Base-by-base conservation (phyloP, 169 alveolate species). In the Plasmodium cynomolgi region DNA sequence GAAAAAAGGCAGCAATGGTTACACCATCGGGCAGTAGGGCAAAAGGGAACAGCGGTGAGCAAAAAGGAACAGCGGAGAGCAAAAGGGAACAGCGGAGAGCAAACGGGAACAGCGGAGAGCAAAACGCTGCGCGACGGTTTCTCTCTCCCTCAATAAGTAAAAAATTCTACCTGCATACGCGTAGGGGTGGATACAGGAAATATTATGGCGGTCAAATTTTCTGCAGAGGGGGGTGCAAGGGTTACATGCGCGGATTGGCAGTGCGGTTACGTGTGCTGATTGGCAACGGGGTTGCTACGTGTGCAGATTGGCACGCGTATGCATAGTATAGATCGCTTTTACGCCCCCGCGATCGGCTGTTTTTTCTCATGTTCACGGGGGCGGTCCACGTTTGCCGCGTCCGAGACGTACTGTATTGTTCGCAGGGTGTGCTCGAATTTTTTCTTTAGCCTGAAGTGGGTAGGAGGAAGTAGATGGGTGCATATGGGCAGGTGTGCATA, bases 121-220 rank as follows among this genome's bases (percentile, higher is more conserved):
- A 11, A 13, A 47, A 9, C n/a, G n/a, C n/a, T 11, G n/a, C n/a
- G 1, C n/a, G 58, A 47, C 1, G n/a, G n/a, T 13, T 47, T 47
- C 58, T 7, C 58, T 7, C 50, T 7, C 50, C 50, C 50, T 41
- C 15, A 41, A 8, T 41, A 41, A 7, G 13, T 41, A 41, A 7
- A n/a, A 33, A 15, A 44, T 17, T 2, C 58, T 84, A 84, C 93
- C 56, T 84, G 93, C 84, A 84, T 84, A 84, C 4, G 93, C 84
- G 29, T 84, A 44, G 50, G 93, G 93, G 17, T 73, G 93, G 44
- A 84, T 50, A 37, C 93, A 84, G 11, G 93, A 84, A 84, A 84
- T 84, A 31, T 84, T 84, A 33, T 84, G 77, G 50, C 93, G 56
- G 58, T 84, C 93, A 6, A 84, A 34, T 84, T 84, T 84, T 33